These are phyloP conservation scores for Phytopythium montanum DNA, from an alignment of 352 stramenopile genomes.

Conservation along the genomic window DNA sequence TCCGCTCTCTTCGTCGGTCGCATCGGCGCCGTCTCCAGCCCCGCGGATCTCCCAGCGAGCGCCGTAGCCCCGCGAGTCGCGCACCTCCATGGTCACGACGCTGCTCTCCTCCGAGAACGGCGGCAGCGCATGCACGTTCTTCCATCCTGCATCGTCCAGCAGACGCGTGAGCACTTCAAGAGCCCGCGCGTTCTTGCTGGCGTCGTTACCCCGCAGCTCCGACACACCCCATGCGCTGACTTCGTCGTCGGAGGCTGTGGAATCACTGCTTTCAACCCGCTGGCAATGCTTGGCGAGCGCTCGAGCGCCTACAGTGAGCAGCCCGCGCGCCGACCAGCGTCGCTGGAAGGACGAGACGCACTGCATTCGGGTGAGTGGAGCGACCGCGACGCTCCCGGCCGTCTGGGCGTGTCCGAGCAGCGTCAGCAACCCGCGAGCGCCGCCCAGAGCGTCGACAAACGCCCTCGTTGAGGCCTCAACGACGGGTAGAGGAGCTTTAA, in stretches of 20 bases:
- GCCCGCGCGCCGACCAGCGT: constrained; percentile 27
- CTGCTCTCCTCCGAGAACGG: constrained; percentile 20
- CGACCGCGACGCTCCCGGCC: constrained; percentile 40
- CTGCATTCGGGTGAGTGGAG: constrained; percentile 47
- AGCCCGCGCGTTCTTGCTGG: constrained; percentile 57
- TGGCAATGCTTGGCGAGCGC: constrained; percentile 80
- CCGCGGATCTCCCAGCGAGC: constrained; percentile 63
- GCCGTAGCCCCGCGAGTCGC: constrained; percentile 64
- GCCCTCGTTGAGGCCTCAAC: constrained; percentile 4
- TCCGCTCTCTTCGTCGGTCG: constrained; percentile 12
- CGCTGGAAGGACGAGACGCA: constrained; percentile 53
- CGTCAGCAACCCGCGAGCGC: constrained; percentile 56
- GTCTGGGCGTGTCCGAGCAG: constrained; percentile 67
- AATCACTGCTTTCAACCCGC: constrained; percentile 12
- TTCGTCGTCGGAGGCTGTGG: constrained; percentile 10
- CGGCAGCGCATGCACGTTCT: constrained; percentile 79
- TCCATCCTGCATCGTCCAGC: constrained; percentile 61
- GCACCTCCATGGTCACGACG: constrained; percentile 69
- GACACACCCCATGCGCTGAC: constrained; percentile 56
- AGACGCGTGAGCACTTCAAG: constrained; percentile 44
- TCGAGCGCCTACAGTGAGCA: constrained; percentile 67
- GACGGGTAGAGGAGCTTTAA: neutral
- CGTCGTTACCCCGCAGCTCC: constrained; percentile 58
- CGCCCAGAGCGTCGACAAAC: constrained; percentile 41
- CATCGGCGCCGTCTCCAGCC: neutral